Percentiles rank a stretch among this genome's conserved stretches.
phyloP scores from a whole-genome alignment of 2,329 filamentous ascomycete genomes.

The Acrodontium crateriforme region DNA sequence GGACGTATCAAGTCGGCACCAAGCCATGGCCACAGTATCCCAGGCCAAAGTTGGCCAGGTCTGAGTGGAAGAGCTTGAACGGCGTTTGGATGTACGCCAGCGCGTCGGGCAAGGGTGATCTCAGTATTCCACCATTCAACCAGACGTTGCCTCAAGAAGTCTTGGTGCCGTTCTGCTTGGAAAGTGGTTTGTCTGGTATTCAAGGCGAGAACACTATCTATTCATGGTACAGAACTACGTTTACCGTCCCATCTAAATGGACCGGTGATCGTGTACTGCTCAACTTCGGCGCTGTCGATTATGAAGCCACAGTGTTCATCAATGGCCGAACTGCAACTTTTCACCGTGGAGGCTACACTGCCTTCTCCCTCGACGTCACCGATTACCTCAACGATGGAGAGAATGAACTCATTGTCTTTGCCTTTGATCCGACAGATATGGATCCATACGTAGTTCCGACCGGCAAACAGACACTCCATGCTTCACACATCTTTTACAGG shows the following conservation, averaged over 20 bases:
- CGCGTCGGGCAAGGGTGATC: slow-evolving; percentile 25
- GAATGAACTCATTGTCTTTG: slow-evolving; percentile 47
- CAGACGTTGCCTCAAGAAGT: slow-evolving; percentile 31
- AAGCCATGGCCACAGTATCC: slow-evolving; percentile 43
- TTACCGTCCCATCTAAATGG: slow-evolving; percentile 38
- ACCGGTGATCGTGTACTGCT: slow-evolving; percentile 33
- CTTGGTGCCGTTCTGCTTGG: slow-evolving; percentile 40
- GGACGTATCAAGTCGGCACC: slow-evolving; percentile 37
- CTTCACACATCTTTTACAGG: slow-evolving; percentile 57
- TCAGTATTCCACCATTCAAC: slow-evolving; percentile 32
- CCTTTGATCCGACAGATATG: slow-evolving; percentile 52
- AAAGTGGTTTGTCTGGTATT: slow-evolving; percentile 39
- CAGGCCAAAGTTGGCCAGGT: slow-evolving; percentile 39
- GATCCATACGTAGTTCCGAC: slow-evolving; percentile 44
- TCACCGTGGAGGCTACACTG: slow-evolving; percentile 47
- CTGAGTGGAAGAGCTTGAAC: slow-evolving; percentile 41
- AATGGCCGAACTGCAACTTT: slow-evolving; percentile 39
- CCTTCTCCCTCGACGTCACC: slow-evolving; percentile 42
- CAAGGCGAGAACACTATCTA: slow-evolving; percentile 15
- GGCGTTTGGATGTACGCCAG: slow-evolving; percentile 43
- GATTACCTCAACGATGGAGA: slow-evolving; percentile 49
- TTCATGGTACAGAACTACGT: slow-evolving; percentile 32
- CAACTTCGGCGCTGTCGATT: slow-evolving; percentile 51
- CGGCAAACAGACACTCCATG: slow-evolving; percentile 40
- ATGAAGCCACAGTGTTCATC: slow-evolving; percentile 45